phyloP scores from a whole-genome alignment of 1,284 basidiomycete genomes.

The Cerrena zonata region DNA sequence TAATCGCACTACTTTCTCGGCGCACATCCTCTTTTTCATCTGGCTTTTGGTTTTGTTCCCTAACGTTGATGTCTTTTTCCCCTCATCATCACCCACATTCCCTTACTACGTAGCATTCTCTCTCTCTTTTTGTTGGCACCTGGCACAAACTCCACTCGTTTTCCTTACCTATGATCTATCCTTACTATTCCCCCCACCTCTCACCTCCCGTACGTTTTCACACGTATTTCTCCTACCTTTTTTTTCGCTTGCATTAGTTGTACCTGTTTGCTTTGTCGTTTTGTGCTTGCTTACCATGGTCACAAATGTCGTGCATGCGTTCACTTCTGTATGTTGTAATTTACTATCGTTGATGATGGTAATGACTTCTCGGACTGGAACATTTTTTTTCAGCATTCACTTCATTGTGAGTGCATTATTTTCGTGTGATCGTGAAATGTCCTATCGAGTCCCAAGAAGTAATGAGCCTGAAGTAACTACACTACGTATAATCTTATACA shows the following conservation, averaged over 20 bases:
- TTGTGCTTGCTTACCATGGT: conserved; percentile 8
- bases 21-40: background rate
- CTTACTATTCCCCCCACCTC: too few relatives aligned
- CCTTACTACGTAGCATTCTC: background rate
- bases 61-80: background rate
- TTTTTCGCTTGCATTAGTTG: background rate
- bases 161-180: background rate
- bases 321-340: background rate
- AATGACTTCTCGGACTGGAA: conserved; percentile 8
- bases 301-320: background rate
- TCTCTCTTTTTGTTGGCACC: background rate
- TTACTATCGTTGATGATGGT: background rate
- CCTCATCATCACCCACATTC: background rate
- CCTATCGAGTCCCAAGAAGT: too few relatives aligned
- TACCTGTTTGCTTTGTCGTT: conserved; percentile 2
- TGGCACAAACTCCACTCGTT: background rate
- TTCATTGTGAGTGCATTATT: too few relatives aligned
- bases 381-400: too few relatives aligned
- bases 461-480: too few relatives aligned
- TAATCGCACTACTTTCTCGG: background rate
- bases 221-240: too few relatives aligned
- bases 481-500: too few relatives aligned
- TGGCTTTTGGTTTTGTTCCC: background rate
- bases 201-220: too few relatives aligned
- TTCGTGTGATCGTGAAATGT: too few relatives aligned